These are phyloP conservation scores for Bremia lactucae DNA, from an alignment of 352 stramenopile species.

Conservation along the genomic window DNA sequence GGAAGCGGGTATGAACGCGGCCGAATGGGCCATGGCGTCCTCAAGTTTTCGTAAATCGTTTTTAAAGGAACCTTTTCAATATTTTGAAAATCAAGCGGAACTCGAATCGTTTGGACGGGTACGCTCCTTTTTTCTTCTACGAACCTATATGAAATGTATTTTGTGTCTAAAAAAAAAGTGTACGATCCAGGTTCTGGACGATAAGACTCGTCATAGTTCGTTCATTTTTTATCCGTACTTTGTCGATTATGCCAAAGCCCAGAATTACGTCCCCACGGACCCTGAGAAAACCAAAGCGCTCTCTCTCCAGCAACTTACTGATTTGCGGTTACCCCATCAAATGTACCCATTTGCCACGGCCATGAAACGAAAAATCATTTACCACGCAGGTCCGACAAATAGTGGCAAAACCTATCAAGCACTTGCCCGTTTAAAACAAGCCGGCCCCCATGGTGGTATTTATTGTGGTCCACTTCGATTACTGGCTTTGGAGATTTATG, in stretches of 20 bases:
- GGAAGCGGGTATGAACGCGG: constrained; percentile 50
- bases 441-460: constrained; percentile 74
- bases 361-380: constrained; percentile 79
- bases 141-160: constrained; percentile 3
- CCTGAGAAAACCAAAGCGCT: constrained; percentile 28
- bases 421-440: constrained; percentile 87
- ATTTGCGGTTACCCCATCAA: constrained; percentile 63
- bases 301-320: constrained; percentile 61
- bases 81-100: constrained; percentile 47
- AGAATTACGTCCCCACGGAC: constrained; percentile 22
- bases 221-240: constrained; percentile 78
- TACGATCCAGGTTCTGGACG: constrained; percentile 28
- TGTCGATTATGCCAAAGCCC: constrained; percentile 40
- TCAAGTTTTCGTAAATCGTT: constrained; percentile 57
- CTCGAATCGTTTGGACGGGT: constrained; percentile 40
- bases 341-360: constrained; percentile 78
- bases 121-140: constrained; percentile 1
- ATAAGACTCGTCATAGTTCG: constrained; percentile 36
- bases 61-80: constrained; percentile 34
- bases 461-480: constrained; percentile 92
- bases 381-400: constrained; percentile 93
- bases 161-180: constrained; percentile 1
- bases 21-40: constrained; percentile 46
- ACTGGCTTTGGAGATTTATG: constrained; percentile 91
- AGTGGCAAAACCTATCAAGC: constrained; percentile 94